Conservation (phyloP, 208 protist species). For the Herpetomonas samuelpessoai region DNA sequence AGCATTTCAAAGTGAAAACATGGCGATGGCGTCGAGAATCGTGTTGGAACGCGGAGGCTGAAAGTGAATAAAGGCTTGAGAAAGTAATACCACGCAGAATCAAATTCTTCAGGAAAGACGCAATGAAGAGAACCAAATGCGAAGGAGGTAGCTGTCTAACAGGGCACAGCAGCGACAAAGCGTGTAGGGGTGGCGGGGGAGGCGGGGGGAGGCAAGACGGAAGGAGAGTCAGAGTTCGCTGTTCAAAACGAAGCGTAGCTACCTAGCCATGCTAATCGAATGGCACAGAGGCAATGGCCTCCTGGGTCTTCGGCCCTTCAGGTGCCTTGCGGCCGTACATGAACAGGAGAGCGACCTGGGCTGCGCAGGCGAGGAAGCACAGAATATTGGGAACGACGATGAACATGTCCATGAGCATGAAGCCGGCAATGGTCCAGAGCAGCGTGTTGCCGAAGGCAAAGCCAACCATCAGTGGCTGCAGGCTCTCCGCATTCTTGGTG, state of each 20-base stretch:
- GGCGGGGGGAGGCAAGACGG: slow-evolving; percentile 2
- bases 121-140: no score
- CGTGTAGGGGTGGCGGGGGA: neutral
- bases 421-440: slow-evolving; percentile 46
- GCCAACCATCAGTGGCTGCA: slow-evolving; percentile 46
- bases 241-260: no score
- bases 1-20: no score
- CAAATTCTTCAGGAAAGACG: no score
- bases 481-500: slow-evolving; percentile 49
- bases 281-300: slow-evolving; percentile 39
- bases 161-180: no score
- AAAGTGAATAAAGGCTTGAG: no score
- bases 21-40: no score
- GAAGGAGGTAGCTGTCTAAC: no score
- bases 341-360: slow-evolving; percentile 41
- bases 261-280: slow-evolving; percentile 32
- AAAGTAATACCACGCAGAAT: no score
- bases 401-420: slow-evolving; percentile 40
- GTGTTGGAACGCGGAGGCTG: no score
- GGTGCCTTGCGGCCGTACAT: slow-evolving; percentile 34
- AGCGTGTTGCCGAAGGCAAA: slow-evolving; percentile 61
- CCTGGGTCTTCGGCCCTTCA: slow-evolving; percentile 20
- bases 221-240: no score
- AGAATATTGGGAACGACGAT: slow-evolving; percentile 40
- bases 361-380: slow-evolving; percentile 28